Percentiles rank a stretch among this genome's conserved stretches.
phyloP scores from a whole-genome alignment of 306 rosid genomes.

The Psophocarpus tetragonolobus region DNA sequence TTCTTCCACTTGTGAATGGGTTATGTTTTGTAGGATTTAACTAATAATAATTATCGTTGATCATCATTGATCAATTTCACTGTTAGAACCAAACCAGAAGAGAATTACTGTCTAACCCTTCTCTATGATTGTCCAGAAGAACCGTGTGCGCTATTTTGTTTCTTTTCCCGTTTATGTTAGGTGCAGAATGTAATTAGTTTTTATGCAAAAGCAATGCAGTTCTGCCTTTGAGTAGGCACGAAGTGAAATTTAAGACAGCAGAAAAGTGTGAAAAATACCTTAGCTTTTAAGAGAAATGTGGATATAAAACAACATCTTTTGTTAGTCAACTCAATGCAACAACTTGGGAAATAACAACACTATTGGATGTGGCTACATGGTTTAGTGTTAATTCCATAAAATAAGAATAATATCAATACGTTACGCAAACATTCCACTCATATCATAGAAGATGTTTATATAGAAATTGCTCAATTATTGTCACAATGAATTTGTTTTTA shows the following conservation, averaged over 20 bases:
- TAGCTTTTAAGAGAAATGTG: slow-evolving; percentile 72
- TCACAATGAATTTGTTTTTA: not conserved
- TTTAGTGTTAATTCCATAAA: slow-evolving; percentile 27
- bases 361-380: not conserved
- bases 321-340: slow-evolving; percentile 25
- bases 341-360: not conserved
- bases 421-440: slow-evolving; percentile 30
- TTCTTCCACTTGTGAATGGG: slow-evolving; percentile 14
- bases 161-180: slow-evolving; percentile 35
- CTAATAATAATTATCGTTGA: slow-evolving; percentile 30
- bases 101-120: slow-evolving; percentile 18
- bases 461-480: slow-evolving; percentile 23
- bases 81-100: not conserved
- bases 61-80: slow-evolving; percentile 33
- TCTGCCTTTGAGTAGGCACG: slow-evolving; percentile 66
- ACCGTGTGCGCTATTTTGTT: not conserved
- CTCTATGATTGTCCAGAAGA: not conserved
- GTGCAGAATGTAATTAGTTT: slow-evolving; percentile 39
- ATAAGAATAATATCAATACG: slow-evolving; percentile 7
- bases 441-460: slow-evolving; percentile 23
- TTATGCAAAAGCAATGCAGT: slow-evolving; percentile 42
- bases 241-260: slow-evolving; percentile 53
- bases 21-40: slow-evolving; percentile 29
- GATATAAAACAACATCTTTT: slow-evolving; percentile 24
- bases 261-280: slow-evolving; percentile 44